Evolutionary conservation across 441 rosid species (phyloP).

Genomic region (Gossypium trilobum): DNA sequence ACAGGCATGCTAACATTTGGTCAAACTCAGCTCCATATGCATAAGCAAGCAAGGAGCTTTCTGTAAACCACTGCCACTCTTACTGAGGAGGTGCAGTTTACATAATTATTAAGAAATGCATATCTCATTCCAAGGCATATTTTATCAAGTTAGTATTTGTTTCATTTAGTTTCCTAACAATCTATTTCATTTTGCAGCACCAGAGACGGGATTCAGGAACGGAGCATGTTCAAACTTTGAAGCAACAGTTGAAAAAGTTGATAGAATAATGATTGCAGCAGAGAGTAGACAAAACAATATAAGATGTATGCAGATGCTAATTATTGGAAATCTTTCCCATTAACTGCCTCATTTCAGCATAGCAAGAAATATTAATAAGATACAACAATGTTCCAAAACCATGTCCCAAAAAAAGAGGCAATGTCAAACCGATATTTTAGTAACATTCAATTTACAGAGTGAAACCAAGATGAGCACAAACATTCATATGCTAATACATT

Average conservation of each 20-base stretch:
- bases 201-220: background rate
- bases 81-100: background rate
- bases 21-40: background rate
- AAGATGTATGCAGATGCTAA: background rate
- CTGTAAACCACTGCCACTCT: conserved; percentile 1
- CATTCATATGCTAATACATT: background rate
- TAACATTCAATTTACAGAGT: background rate
- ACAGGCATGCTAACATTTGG: background rate
- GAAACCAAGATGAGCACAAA: background rate
- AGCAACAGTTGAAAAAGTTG: background rate
- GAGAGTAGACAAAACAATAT: background rate
- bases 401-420: background rate
- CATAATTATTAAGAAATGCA: background rate
- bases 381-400: background rate
- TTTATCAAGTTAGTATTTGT: background rate
- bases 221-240: background rate
- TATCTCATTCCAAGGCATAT: background rate
- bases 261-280: background rate
- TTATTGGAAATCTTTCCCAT: background rate
- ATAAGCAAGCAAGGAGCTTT: background rate
- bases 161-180: background rate
- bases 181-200: background rate
- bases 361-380: background rate
- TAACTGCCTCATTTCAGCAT: background rate
- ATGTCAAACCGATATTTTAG: background rate